Percentiles rank a stretch among this genome's conserved stretches.
These are phyloP conservation scores for Penicillium silybi DNA, from an alignment of 495 filamentous ascomycete genomes.

Conservation along the genomic window DNA sequence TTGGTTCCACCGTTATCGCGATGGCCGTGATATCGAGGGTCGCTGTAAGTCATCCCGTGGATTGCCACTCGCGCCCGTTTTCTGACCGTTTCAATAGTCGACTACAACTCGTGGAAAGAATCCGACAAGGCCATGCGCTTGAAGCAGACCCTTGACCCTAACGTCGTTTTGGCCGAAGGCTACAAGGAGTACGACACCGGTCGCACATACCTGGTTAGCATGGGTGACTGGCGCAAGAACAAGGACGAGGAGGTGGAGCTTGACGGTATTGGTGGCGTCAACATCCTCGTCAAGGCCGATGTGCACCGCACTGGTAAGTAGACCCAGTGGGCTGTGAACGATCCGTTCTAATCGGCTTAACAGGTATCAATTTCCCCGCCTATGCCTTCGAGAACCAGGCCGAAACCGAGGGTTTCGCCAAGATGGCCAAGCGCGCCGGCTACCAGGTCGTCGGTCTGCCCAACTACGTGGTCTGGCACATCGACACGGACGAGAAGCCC, in stretches of 20 bases:
- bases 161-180: constrained; percentile 84
- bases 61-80: neutral
- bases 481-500: constrained; percentile 96
- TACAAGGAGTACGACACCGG: constrained; percentile 92
- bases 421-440: constrained; percentile 96
- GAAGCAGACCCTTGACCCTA: constrained; percentile 65
- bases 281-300: constrained; percentile 95
- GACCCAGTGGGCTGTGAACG: no score
- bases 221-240: constrained; percentile 89
- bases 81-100: constrained; percentile 53
- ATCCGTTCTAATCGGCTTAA: neutral
- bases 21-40: constrained; percentile 84
- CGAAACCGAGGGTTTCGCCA: constrained; percentile 96
- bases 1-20: constrained; percentile 93
- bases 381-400: constrained; percentile 99
- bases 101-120: constrained; percentile 99
- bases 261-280: constrained; percentile 95
- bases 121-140: constrained; percentile 76
- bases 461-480: constrained; percentile 98
- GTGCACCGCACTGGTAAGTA: constrained; percentile 85
- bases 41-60: constrained; percentile 60
- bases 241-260: constrained; percentile 87
- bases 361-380: constrained; percentile 94
- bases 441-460: constrained; percentile 90
- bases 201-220: constrained; percentile 76